A percentile compares a stretch with the other conserved stretches of the same genome.
phyloP scores from a whole-genome alignment of 441 rosid species.

The Adansonia gregorii region DNA sequence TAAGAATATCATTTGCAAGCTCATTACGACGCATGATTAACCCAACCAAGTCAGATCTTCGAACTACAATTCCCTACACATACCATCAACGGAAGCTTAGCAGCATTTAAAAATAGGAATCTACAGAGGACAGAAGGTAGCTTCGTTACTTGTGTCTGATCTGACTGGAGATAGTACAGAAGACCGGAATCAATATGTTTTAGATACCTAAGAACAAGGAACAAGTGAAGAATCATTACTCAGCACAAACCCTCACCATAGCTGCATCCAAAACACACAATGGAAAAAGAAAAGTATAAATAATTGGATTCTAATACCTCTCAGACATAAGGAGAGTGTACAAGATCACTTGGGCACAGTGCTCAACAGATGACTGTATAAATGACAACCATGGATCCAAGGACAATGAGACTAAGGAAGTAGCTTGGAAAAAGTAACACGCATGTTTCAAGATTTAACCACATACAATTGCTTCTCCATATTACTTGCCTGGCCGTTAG shows the following conservation, averaged over 20 bases:
- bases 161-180: constrained; percentile 86
- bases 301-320: constrained; percentile 52
- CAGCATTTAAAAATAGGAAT: constrained; percentile 32
- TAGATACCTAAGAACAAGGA: constrained; percentile 60
- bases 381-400: constrained; percentile 28
- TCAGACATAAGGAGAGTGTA: constrained; percentile 99
- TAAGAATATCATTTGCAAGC: constrained; percentile 79
- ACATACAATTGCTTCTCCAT: not conserved
- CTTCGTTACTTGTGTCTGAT: constrained; percentile 74
- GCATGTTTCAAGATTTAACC: constrained; percentile 24
- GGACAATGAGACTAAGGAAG: constrained; percentile 21
- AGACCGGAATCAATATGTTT: constrained; percentile 84
- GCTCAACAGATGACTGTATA: constrained; percentile 88
- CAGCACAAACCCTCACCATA: constrained; percentile 11
- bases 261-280: constrained; percentile 9
- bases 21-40: constrained; percentile 97
- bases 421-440: constrained; percentile 19
- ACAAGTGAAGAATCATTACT: constrained; percentile 27
- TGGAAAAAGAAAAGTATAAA: constrained; percentile 25
- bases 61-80: constrained; percentile 77
- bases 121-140: constrained; percentile 31
- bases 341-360: constrained; percentile 93
- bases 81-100: constrained; percentile 32
- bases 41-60: constrained; percentile 91
- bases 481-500: constrained; percentile 75